phyloP scores from a whole-genome alignment of 257 asterid genomes.

The Plantago elongata region DNA sequence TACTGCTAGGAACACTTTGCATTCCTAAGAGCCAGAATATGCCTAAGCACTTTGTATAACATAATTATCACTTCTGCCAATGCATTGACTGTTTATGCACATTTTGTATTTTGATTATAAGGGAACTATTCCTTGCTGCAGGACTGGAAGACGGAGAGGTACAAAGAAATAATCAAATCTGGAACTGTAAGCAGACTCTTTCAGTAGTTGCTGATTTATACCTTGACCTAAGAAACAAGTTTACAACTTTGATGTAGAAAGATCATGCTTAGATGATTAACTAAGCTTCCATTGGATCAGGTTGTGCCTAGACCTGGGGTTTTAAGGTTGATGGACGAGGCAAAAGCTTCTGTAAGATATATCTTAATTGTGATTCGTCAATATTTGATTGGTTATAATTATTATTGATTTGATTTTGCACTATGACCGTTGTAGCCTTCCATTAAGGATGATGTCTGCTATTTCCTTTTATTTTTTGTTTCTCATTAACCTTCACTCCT shows the following conservation, averaged over 20 bases:
- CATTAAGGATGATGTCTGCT: neutral
- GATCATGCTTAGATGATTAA: neutral
- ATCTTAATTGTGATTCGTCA: constrained; percentile 11
- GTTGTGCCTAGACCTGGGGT: constrained; percentile 95
- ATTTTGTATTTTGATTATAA: constrained; percentile 7
- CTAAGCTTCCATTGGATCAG: constrained; percentile 35
- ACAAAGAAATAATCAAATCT: constrained; percentile 85
- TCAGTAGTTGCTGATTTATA: constrained; percentile 11
- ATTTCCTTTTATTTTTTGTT: constrained; percentile 5
- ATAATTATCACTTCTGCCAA: too few relatives aligned
- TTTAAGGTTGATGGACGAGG: constrained; percentile 94
- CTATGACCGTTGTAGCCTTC: neutral
- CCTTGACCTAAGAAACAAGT: neutral
- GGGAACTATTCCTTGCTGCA: constrained; percentile 25
- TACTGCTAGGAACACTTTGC: too few relatives aligned
- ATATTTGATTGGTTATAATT: constrained; percentile 3
- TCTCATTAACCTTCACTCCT: constrained; percentile 19
- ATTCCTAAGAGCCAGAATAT: too few relatives aligned
- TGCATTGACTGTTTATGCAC: too few relatives aligned
- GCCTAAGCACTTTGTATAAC: too few relatives aligned
- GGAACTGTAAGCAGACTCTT: constrained; percentile 64
- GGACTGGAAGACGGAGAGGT: constrained; percentile 99
- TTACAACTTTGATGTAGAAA: constrained; percentile 8
- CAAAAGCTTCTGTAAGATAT: constrained; percentile 83
- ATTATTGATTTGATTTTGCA: neutral